Conservation (phyloP, 2,329 filamentous ascomycete genomes). For the Coniochaeta prunicola region DNA sequence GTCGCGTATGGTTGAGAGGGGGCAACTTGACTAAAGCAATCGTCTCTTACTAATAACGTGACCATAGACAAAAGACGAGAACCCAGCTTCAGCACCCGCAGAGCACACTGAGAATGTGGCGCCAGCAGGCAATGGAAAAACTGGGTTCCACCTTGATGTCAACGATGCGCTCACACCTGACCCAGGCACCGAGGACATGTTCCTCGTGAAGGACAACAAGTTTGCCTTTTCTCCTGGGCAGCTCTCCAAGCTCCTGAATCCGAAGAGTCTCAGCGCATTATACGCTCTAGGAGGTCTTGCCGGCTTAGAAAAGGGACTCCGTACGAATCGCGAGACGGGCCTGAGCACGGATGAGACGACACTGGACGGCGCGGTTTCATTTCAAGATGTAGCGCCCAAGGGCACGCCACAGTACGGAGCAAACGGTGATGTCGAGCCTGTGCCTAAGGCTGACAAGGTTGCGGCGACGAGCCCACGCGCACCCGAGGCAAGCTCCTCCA, state of each 20-base stretch:
- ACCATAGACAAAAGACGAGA: not conserved
- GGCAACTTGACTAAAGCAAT: not conserved
- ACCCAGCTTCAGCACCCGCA: not conserved
- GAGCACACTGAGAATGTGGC: not conserved
- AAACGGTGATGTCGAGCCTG: constrained; percentile 23
- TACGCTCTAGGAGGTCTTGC: constrained; percentile 65
- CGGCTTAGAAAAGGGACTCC: constrained; percentile 67
- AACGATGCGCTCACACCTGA: constrained; percentile 61
- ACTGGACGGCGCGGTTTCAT: constrained; percentile 58
- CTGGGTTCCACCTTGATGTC: constrained; percentile 8
- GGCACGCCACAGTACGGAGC: constrained; percentile 26
- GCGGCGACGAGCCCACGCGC: constrained; percentile 5
- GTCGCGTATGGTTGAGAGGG: not conserved
- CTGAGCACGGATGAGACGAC: constrained; percentile 62
- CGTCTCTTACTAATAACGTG: not conserved
- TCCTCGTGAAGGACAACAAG: constrained; percentile 57
- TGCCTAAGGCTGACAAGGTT: constrained; percentile 11
- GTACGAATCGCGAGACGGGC: constrained; percentile 57
- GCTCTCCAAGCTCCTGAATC: constrained; percentile 69
- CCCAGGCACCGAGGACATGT: constrained; percentile 64
- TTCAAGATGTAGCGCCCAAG: constrained; percentile 51
- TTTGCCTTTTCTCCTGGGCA: constrained; percentile 71
- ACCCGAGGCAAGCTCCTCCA: constrained; percentile 5
- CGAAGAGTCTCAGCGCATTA: constrained; percentile 69
- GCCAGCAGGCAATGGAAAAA: not conserved